Conservation (phyloP, 345 rosid species). For the Clarkia xantiana region DNA sequence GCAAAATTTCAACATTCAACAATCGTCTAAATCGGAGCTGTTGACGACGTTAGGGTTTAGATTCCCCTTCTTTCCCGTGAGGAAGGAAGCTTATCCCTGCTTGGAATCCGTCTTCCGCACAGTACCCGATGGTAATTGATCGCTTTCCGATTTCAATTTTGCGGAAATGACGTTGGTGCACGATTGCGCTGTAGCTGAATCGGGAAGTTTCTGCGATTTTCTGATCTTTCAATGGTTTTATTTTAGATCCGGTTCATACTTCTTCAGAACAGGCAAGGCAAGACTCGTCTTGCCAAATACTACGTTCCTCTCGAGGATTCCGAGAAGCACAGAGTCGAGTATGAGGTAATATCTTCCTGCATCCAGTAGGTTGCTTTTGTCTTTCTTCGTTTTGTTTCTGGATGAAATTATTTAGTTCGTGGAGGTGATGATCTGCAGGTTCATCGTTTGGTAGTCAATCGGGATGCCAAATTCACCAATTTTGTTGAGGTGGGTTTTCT, state of each 20-base stretch:
- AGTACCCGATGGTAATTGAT: conserved; percentile 1
- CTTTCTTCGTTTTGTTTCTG: not conserved
- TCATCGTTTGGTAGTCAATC: conserved; percentile 89
- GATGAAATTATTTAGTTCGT: conserved; percentile 2
- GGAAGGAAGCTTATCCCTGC: too few relatives aligned
- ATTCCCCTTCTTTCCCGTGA: too few relatives aligned
- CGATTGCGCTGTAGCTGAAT: not conserved
- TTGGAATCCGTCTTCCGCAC: too few relatives aligned
- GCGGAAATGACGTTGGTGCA: not conserved
- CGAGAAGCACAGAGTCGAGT: conserved; percentile 96
- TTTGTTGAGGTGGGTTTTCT: conserved; percentile 67
- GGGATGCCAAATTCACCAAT: conserved; percentile 91
- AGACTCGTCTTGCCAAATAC: conserved; percentile 98
- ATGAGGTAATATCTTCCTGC: conserved; percentile 41
- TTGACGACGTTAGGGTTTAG: too few relatives aligned
- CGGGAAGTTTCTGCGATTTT: not conserved
- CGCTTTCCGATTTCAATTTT: not conserved
- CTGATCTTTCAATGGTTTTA: conserved; percentile 5
- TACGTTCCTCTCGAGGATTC: conserved; percentile 96
- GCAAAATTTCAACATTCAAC: too few relatives aligned
- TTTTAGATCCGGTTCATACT: conserved; percentile 93
- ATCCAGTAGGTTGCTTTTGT: not conserved
- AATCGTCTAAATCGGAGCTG: too few relatives aligned
- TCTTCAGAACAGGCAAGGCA: conserved; percentile 95
- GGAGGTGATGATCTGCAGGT: conserved; percentile 30